A percentile compares a stretch with the other conserved stretches of the same genome.
phyloP scores from a whole-genome alignment of 208 protist genomes.

The Trypanosoma boissoni region DNA sequence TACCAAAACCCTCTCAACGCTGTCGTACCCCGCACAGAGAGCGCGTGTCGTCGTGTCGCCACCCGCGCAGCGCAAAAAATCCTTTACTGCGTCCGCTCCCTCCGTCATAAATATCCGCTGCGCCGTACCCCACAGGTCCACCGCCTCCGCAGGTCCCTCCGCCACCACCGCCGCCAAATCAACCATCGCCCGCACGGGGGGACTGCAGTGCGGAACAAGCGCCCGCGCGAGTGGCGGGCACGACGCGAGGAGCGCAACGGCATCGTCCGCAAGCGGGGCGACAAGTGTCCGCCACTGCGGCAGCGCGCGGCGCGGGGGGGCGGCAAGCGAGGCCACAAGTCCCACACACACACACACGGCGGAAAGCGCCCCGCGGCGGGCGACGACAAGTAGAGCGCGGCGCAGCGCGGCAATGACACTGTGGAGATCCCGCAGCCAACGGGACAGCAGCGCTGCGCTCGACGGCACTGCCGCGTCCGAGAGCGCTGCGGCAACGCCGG shows the following conservation, averaged over 20 bases:
- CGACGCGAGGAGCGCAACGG: conserved; percentile 5
- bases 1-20: conserved; percentile 13
- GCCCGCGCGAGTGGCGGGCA: conserved; percentile 19
- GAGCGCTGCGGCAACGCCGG: conserved; percentile 9
- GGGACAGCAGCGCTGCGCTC: background rate
- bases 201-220: conserved; percentile 27
- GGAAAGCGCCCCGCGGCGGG: conserved; percentile 22
- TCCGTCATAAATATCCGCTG: conserved; percentile 21
- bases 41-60: too few species aligned
- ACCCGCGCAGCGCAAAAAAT: conserved; percentile 23
- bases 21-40: conserved; percentile 26
- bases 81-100: conserved; percentile 3
- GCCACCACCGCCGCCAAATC: conserved; percentile 6
- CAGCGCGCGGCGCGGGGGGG: too few species aligned
- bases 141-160: background rate
- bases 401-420: conserved; percentile 12
- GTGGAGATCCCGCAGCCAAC: conserved; percentile 14
- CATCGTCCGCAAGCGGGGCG: conserved; percentile 27
- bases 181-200: conserved; percentile 8
- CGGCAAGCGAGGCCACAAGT: conserved; percentile 2
- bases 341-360: conserved; percentile 10
- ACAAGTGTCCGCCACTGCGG: conserved; percentile 16
- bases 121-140: conserved; percentile 18
- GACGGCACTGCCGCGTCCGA: background rate
- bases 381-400: conserved; percentile 6